These are phyloP conservation scores for Fusarium chuoi DNA, from an alignment of 2,329 filamentous ascomycete species.

Conservation along the genomic window DNA sequence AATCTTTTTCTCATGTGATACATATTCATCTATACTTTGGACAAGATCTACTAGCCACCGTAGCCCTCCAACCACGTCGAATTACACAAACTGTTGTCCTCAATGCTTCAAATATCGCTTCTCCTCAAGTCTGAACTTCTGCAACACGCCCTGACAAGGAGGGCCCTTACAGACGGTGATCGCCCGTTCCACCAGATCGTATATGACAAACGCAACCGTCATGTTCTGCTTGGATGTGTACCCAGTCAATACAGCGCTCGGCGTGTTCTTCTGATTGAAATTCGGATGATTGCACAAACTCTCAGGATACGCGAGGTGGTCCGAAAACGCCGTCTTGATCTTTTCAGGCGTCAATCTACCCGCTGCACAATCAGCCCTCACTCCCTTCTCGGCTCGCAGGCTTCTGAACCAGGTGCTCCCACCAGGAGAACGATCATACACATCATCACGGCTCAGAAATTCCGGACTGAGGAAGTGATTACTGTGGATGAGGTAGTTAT, in stretches of 20 bases:
- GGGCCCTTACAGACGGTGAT: neutral
- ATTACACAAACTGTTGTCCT: neutral
- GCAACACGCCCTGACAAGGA: neutral
- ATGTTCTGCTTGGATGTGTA: neutral
- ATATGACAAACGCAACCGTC: neutral
- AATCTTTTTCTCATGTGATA: neutral
- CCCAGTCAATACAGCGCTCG: neutral
- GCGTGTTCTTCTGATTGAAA: neutral
- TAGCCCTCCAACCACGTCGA: too few relatives aligned
- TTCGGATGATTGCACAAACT: neutral
- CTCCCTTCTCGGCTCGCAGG: neutral
- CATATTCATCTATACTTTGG: too few relatives aligned
- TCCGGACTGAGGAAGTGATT: neutral
- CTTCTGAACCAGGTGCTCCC: neutral
- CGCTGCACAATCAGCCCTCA: neutral
- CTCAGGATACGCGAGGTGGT: neutral
- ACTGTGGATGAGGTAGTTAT: neutral
- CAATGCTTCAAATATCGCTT: rapidly evolving
- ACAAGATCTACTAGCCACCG: too few relatives aligned
- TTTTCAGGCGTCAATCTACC: neutral
- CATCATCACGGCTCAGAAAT: neutral
- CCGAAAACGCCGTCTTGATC: neutral
- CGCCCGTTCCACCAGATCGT: neutral
- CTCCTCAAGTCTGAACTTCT: neutral
- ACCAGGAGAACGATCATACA: neutral